phyloP scores from a whole-genome alignment of 2,329 filamentous ascomycete genomes.

The Arthrocladium fulminans region DNA sequence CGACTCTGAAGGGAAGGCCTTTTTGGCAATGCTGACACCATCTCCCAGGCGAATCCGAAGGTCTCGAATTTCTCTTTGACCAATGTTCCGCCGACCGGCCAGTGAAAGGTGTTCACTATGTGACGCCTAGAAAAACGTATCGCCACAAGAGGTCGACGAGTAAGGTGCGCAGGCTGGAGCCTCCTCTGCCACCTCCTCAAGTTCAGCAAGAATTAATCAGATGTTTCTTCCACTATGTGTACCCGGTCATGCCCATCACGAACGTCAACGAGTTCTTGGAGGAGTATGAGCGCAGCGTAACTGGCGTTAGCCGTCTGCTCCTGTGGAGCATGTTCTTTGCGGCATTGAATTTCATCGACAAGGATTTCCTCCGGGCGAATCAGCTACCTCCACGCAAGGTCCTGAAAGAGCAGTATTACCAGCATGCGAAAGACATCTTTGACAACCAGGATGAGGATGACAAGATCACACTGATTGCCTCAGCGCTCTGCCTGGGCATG shows the following conservation, averaged over 20 bases:
- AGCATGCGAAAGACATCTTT: conserved; percentile 27
- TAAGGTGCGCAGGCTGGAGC: conserved; percentile 2
- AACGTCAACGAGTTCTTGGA: conserved; percentile 11
- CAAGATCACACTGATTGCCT: conserved; percentile 35
- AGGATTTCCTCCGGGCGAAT: conserved; percentile 23
- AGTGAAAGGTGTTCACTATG: conserved; percentile 11
- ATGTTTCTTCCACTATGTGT: conserved; percentile 13
- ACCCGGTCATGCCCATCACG: conserved; percentile 13
- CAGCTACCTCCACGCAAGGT: conserved; percentile 29
- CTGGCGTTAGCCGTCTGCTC: conserved; percentile 22
- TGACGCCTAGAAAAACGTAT: conserved; percentile 8
- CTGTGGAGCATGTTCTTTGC: conserved; percentile 35
- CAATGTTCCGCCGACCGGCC: conserved; percentile 12
- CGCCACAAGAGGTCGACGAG: conserved; percentile 9
- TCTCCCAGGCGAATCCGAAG: conserved; percentile 14
- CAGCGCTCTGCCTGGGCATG: conserved; percentile 35
- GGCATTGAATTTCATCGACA: conserved; percentile 27
- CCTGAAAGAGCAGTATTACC: conserved; percentile 31
- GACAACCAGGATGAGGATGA: conserved; percentile 27
- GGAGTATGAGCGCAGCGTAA: conserved; percentile 3
- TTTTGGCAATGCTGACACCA: background rate
- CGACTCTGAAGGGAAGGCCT: background rate
- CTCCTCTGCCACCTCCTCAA: background rate
- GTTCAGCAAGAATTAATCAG: conserved; percentile 9
- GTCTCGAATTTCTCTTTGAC: conserved; percentile 15